Base-by-base conservation (phyloP, 2,329 filamentous ascomycete species). In the Aspergillus phoenicis region DNA sequence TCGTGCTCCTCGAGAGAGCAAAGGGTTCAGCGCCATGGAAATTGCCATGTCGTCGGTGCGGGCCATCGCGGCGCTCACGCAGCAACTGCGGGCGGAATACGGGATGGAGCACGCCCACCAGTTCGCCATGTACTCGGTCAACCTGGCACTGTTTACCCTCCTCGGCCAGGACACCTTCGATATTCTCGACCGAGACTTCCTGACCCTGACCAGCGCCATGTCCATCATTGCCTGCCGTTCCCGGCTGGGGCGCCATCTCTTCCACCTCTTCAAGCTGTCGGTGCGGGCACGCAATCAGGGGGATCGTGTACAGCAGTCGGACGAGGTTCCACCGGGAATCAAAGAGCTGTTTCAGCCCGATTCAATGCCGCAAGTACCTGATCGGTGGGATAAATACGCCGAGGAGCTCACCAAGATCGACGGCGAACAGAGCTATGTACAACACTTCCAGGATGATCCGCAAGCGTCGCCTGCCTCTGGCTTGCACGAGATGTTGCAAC, bases 61-160 rank as follows among this genome's bases (percentile, higher is more conserved):
- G 2, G 57, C 61, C 3, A 72, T 73, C 11, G 62, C 69, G 0
- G 11, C 43, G n/a, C 63, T 73, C 1, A 58, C 64, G 1, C 69
- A 66, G 8, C 54, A 66, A 1, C 64, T 71, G 22, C 64, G 67
- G 13, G 38, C 60, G 8, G 66, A 71, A 39, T 73, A 64, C 24
- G 70, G 71, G 0, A 69, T 73, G 57, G 65, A 62, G 45, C 65
- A 69, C 26, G 65, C 68, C 17, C 70, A 72, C 56, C 61, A 65
- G 24, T 72, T 71, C 53, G 64, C 68, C 28, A 64, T 71, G 57
- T 72, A 71, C 38, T 65, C 69, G 0, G 62, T 71, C 17, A 70
- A 68, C 17, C 61, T 72, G 2, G 70, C 70, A 1, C 62, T 72
- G 2, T 72, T 70, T 20, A 60, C 66, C 4, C 51, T 72, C 3